Conservation (phyloP, 2,329 filamentous ascomycete genomes). For the Calonectria naviculata region DNA sequence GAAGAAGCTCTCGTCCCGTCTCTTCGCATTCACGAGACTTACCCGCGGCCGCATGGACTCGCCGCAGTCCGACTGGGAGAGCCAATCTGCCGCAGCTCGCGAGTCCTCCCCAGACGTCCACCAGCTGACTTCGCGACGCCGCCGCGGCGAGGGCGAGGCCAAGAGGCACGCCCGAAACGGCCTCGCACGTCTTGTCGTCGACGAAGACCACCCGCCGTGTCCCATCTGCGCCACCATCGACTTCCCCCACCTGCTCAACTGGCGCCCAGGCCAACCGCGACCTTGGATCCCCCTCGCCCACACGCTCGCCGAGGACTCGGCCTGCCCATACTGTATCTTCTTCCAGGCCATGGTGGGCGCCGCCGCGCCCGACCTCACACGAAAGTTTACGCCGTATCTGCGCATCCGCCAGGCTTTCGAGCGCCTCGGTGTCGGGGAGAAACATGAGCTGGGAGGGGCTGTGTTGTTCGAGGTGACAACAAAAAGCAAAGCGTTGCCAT, state of each 20-base stretch:
- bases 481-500: conserved; percentile 48
- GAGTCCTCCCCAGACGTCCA: conserved; percentile 46
- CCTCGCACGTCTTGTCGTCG: conserved; percentile 41
- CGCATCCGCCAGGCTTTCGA: conserved; percentile 52
- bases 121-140: conserved; percentile 46
- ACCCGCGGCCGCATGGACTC: conserved; percentile 39
- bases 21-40: conserved; percentile 47
- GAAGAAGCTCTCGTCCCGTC: conserved; percentile 50
- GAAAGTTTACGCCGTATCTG: conserved; percentile 51
- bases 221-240: conserved; percentile 48
- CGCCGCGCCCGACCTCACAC: conserved; percentile 38
- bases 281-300: conserved; percentile 51
- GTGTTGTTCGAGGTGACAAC: conserved; percentile 51
- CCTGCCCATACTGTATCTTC: conserved; percentile 52
- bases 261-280: conserved; percentile 48
- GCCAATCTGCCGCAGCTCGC: conserved; percentile 31
- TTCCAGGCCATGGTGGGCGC: conserved; percentile 49
- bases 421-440: conserved; percentile 49
- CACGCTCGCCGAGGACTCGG: conserved; percentile 40
- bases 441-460: conserved; percentile 48
- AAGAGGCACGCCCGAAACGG: conserved; percentile 42
- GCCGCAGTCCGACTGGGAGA: conserved; percentile 32
- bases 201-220: conserved; percentile 43
- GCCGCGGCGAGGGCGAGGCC: conserved; percentile 30
- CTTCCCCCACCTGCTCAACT: conserved; percentile 49